These are phyloP conservation scores for Aspergillus pseudoglaucus DNA, from an alignment of 2,329 filamentous ascomycete species.

Conservation along the genomic window DNA sequence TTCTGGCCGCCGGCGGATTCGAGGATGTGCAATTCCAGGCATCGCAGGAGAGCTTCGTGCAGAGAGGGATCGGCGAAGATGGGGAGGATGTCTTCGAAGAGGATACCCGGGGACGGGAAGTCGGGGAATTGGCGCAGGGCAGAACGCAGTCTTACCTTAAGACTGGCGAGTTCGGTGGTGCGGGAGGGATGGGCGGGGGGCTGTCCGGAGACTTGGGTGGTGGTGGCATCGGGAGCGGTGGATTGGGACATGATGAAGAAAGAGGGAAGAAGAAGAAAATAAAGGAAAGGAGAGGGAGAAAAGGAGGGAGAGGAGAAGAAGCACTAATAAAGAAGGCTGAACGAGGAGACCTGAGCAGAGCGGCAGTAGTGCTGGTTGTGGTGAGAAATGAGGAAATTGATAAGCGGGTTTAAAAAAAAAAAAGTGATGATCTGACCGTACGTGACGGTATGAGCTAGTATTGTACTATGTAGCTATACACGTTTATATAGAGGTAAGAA, in stretches of 20 bases:
- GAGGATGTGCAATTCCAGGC: constrained; percentile 75
- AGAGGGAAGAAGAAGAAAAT: constrained; percentile 5
- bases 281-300: constrained; percentile 9
- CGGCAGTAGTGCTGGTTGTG: constrained; percentile 6
- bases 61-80: constrained; percentile 74
- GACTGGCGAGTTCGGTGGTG: constrained; percentile 53
- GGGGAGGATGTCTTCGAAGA: constrained; percentile 97
- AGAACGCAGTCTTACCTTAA: constrained; percentile 61
- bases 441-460: not conserved
- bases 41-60: constrained; percentile 71
- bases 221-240: constrained; percentile 33
- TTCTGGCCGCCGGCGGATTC: constrained; percentile 55
- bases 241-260: constrained; percentile 35
- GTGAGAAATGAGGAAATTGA: constrained; percentile 10
- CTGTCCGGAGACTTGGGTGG: constrained; percentile 37
- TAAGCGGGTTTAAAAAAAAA: constrained; percentile 9
- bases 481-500: too few species aligned
- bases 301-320: constrained; percentile 16
- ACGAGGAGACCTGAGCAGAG: constrained; percentile 5
- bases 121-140: constrained; percentile 81
- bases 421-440: constrained; percentile 7
- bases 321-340: constrained; percentile 11
- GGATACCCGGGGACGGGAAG: constrained; percentile 85
- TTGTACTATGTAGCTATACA: not conserved
- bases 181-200: constrained; percentile 41